Evolutionary conservation across 176 grass and related monocot species (phyloP).

Genomic region (Hsuehochloa calcarea): DNA sequence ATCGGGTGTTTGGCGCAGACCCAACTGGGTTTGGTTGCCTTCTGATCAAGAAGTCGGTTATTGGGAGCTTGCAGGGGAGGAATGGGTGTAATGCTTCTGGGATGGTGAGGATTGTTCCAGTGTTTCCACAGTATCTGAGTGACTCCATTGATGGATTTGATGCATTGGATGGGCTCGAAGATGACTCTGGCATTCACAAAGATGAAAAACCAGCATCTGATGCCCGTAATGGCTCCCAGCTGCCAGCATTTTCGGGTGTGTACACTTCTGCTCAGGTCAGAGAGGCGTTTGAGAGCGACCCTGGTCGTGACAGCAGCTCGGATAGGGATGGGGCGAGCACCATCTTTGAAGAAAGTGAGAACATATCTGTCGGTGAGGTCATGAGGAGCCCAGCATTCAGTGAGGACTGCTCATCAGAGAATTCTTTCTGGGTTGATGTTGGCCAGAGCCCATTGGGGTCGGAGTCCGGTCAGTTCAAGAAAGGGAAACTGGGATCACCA

Average conservation of each 20-base stretch:
- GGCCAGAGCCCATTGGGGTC: constrained; percentile 82
- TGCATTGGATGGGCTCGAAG: constrained; percentile 66
- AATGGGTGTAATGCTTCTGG: constrained; percentile 85
- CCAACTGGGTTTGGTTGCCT: constrained; percentile 98
- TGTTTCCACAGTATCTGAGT: constrained; percentile 94
- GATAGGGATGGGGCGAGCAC: constrained; percentile 91
- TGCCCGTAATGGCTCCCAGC: constrained; percentile 49
- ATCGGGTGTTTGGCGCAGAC: constrained; percentile 84
- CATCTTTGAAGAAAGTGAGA: constrained; percentile 95
- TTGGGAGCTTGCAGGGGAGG: constrained; percentile 85
- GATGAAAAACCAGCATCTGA: constrained; percentile 48
- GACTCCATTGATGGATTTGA: constrained; percentile 88
- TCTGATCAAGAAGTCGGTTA: constrained; percentile 97
- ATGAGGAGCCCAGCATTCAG: constrained; percentile 89
- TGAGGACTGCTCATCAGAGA: constrained; percentile 80
- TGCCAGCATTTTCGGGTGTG: constrained; percentile 94
- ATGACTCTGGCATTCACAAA: constrained; percentile 50
- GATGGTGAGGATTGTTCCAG: constrained; percentile 90
- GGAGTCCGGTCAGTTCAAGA: constrained; percentile 71
- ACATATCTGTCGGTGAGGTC: constrained; percentile 84
- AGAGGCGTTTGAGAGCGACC: constrained; percentile 84
- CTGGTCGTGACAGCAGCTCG: constrained; percentile 79
- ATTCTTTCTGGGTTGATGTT: constrained; percentile 85
- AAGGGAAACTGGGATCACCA: constrained; percentile 85
- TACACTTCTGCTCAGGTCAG: constrained; percentile 94